Conservation (phyloP, 306 rosid species). For the Medicago lupulina region DNA sequence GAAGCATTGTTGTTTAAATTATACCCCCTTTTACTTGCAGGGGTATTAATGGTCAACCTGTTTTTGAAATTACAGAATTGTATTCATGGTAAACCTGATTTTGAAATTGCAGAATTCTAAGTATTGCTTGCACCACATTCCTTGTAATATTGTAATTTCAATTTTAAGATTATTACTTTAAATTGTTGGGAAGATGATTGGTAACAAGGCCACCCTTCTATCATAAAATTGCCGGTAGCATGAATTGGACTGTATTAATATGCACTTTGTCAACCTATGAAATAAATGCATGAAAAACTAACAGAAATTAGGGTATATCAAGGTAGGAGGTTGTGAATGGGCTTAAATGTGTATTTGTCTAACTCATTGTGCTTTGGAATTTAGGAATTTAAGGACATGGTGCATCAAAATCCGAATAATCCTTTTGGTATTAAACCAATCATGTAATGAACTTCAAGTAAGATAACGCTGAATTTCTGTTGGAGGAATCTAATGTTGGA, state of each 20-base stretch:
- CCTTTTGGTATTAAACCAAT: conserved; percentile 10
- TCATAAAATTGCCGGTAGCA: background rate
- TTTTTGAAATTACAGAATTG: conserved; percentile 2
- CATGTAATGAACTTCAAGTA: conserved; percentile 6
- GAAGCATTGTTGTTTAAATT: background rate
- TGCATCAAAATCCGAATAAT: conserved; percentile 9
- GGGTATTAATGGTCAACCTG: background rate
- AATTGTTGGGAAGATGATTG: conserved; percentile 8
- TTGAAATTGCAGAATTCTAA: conserved; percentile 4
- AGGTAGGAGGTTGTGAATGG: conserved; percentile 9
- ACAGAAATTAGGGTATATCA: background rate
- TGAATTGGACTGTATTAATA: background rate
- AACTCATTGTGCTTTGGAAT: conserved; percentile 14
- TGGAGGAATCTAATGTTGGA: conserved; percentile 15
- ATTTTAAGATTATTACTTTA: background rate
- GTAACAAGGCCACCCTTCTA: conserved; percentile 4
- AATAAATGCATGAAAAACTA: conserved; percentile 19
- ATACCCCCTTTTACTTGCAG: conserved; percentile 14
- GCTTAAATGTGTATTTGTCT: background rate
- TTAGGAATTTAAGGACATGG: conserved; percentile 18
- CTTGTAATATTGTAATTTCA: background rate
- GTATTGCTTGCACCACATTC: conserved; percentile 16
- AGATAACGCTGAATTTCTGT: background rate
- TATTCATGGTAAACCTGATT: background rate
- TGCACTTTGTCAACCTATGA: conserved; percentile 15